Conservation (phyloP, 2,329 filamentous ascomycete genomes). For the Botryotinia convoluta region DNA sequence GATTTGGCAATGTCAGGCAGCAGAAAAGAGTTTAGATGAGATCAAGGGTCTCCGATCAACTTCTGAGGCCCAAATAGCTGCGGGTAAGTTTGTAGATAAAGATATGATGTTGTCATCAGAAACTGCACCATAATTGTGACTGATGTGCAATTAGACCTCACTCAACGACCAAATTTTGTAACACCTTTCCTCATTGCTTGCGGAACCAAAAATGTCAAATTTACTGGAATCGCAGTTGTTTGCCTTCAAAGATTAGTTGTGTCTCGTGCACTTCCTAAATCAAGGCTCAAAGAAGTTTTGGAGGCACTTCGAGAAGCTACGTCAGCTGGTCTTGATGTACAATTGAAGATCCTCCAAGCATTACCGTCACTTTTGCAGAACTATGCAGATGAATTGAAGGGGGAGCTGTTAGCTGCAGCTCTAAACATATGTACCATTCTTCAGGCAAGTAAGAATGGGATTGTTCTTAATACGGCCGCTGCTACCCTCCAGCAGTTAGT, state of each 20-base stretch:
- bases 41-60: constrained; percentile 72
- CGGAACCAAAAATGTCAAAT: constrained; percentile 83
- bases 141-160: constrained; percentile 61
- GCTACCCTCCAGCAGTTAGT: constrained; percentile 95
- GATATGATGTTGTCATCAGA: background rate
- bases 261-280: constrained; percentile 72
- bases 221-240: constrained; percentile 81
- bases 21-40: constrained; percentile 90
- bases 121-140: constrained; percentile 4
- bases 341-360: constrained; percentile 92
- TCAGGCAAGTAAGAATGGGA: constrained; percentile 86
- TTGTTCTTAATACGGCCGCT: constrained; percentile 92
- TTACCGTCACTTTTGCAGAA: constrained; percentile 87
- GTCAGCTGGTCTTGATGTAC: constrained; percentile 78
- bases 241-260: constrained; percentile 88
- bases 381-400: constrained; percentile 77
- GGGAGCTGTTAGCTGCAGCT: constrained; percentile 75
- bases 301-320: constrained; percentile 85
- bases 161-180: constrained; percentile 77
- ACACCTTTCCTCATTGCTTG: constrained; percentile 95
- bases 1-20: constrained; percentile 56
- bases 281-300: constrained; percentile 79
- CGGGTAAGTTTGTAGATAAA: constrained; percentile 33
- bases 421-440: constrained; percentile 90
- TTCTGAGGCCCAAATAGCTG: constrained; percentile 60